Evolutionary conservation across 2,329 filamentous ascomycete genomes (phyloP).

Genomic region (Emmonsiellopsis sp.): DNA sequence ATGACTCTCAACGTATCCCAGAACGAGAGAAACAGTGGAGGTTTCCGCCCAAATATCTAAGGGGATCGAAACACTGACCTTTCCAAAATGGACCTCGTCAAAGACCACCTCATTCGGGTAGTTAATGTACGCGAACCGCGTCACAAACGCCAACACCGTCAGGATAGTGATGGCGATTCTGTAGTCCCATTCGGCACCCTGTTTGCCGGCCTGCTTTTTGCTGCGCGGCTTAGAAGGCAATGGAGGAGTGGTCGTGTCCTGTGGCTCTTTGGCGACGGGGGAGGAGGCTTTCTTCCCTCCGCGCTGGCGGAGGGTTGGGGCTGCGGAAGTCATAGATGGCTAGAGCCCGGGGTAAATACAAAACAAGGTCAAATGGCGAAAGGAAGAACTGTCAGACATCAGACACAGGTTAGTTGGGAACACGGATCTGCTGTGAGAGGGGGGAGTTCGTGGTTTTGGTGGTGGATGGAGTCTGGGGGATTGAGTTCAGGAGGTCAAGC

Average conservation of each 20-base stretch:
- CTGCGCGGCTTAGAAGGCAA: constrained; percentile 1
- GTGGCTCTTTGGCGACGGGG: constrained; percentile 2
- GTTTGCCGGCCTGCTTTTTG: constrained; percentile 11
- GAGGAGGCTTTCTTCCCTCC: constrained; percentile 27
- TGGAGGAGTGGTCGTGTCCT: constrained; percentile 9
- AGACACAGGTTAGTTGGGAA: too few species aligned
- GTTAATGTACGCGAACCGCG: constrained; percentile 90
- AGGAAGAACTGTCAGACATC: too few species aligned
- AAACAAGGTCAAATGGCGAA: too few species aligned
- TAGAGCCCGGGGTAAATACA: background rate
- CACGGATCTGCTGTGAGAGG: too few species aligned
- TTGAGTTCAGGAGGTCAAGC: background rate
- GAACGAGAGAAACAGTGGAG: background rate
- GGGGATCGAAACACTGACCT: constrained; percentile 51
- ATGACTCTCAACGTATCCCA: background rate
- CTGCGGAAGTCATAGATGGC: constrained; percentile 23
- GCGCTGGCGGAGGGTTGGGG: constrained; percentile 33
- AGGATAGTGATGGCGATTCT: constrained; percentile 66
- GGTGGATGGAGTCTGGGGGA: background rate
- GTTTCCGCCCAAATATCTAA: background rate
- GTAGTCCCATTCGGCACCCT: constrained; percentile 67
- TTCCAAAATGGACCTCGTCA: constrained; percentile 98
- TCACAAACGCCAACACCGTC: constrained; percentile 76
- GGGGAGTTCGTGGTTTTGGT: background rate
- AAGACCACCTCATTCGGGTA: constrained; percentile 97